Evolutionary conservation across 2,329 filamentous ascomycete species (phyloP), one percentile per base, ranked within the genome.

Genomic region (Talaromyces marneffei): DNA sequence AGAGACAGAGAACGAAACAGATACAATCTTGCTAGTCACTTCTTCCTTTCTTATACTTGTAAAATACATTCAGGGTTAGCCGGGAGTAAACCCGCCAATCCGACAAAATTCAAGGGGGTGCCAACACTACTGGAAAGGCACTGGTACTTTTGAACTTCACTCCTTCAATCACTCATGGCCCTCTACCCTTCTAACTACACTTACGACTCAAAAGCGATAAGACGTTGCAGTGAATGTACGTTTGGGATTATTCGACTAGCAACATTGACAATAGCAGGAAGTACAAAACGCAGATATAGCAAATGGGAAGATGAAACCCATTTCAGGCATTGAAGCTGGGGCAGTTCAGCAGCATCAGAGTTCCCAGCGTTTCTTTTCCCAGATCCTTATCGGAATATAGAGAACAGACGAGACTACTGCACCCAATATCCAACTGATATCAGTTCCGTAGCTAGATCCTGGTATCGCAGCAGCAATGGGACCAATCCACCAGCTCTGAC

Each of bases 391-490:
- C 16, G 33, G 52, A n/a, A 55, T 7, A 25, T 54, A 55, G 8
- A 55, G 8, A 16, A 55, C 52, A 29, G 33, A 16, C 23, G 33
- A 55, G 25, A 35, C 27, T 4, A 33, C 52, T 27, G 25, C 33
- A 40, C 52, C 52, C 23, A 55, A 12, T 40, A 40, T 55, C 52
- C 52, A 55, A 3, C 70, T 70, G 63, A 68, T 55, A 48, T 69
- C 67, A 33, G 57, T 66, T 18, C 68, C 66, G 0, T 65, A 62
- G n/a, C 23, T 37, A 27, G 35, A 37, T 7, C 33, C 33, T 12
- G 70, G 70, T 39, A 72, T 68, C 65, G 67, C 65, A 23, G 55
- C 74, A 2, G 72, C 72, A 64, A 73, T 66, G 2, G 70, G 70
- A 1, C 72, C 72, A 23, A 65, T 60, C 59, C 67, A 74, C 62